These are phyloP conservation scores for Zygosaccharomyces gambellarensis DNA, from an alignment of 805 yeast species.

Conservation along the genomic window DNA sequence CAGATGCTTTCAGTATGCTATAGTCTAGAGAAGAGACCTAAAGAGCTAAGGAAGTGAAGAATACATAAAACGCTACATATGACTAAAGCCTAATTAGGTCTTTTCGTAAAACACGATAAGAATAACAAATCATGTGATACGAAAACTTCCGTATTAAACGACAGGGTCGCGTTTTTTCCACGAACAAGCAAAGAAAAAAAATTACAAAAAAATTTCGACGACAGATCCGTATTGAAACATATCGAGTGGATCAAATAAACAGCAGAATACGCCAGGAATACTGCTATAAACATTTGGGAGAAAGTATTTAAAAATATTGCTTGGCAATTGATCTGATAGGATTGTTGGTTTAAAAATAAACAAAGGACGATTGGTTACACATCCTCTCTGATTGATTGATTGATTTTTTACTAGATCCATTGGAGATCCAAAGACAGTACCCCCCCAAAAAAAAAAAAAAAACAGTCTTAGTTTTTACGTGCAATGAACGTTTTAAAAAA, in stretches of 20 bases:
- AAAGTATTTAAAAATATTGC: neutral
- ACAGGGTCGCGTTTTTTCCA: neutral
- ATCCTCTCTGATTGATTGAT: neutral
- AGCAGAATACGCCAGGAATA: neutral
- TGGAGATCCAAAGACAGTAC: neutral
- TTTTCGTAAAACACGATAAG: no score
- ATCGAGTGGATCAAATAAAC: neutral
- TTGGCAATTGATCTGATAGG: neutral
- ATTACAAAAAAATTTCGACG: conserved; percentile 1
- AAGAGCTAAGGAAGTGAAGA: no score
- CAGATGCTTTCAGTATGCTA: no score
- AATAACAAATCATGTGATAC: neutral
- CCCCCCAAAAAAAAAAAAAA: no score
- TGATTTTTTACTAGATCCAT: neutral
- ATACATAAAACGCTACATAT: no score
- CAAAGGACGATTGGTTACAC: neutral
- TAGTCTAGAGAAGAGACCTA: no score
- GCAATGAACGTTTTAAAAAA: conserved; percentile 39
- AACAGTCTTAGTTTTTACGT: neutral
- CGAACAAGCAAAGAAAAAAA: neutral
- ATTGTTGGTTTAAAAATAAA: neutral
- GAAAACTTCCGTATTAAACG: neutral
- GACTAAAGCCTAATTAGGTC: no score
- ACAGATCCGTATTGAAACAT: conserved; percentile 4
- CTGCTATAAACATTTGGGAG: neutral